Evolutionary conservation across 192 early-diverging fungal genomes (phyloP).

Genomic region (Backusella parvicylindrica): DNA sequence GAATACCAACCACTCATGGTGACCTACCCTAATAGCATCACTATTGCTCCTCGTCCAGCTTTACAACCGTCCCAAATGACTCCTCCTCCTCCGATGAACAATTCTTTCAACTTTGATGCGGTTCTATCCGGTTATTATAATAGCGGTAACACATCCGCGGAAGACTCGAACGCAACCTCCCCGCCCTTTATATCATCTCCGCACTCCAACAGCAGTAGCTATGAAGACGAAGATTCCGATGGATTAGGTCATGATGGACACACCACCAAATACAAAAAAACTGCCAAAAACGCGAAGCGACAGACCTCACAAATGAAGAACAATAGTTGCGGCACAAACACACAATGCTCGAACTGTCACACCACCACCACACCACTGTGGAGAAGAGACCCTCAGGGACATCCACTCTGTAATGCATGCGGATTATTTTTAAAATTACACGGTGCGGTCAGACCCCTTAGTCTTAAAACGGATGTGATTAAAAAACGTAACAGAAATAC

Average conservation of each 20-base stretch:
- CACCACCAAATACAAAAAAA: neutral
- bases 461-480: conserved; percentile 89
- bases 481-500: conserved; percentile 79
- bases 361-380: conserved; percentile 88
- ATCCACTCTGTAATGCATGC: conserved; percentile 96
- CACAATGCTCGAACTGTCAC: conserved; percentile 24
- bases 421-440: conserved; percentile 97
- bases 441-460: conserved; percentile 80
- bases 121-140: neutral
- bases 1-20: neutral
- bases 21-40: neutral
- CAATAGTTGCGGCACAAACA: neutral
- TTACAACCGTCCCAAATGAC: neutral
- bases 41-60: neutral
- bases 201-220: neutral
- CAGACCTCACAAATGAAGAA: neutral
- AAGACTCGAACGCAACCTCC: neutral
- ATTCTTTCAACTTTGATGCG: neutral
- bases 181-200: conserved; percentile 5
- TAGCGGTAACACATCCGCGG: neutral
- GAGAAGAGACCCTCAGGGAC: conserved; percentile 86
- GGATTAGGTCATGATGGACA: neutral
- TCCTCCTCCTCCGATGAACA: neutral
- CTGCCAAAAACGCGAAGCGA: neutral
- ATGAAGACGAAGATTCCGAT: neutral